phyloP scores from a whole-genome alignment of 441 rosid genomes.

The Populus hybrid region DNA sequence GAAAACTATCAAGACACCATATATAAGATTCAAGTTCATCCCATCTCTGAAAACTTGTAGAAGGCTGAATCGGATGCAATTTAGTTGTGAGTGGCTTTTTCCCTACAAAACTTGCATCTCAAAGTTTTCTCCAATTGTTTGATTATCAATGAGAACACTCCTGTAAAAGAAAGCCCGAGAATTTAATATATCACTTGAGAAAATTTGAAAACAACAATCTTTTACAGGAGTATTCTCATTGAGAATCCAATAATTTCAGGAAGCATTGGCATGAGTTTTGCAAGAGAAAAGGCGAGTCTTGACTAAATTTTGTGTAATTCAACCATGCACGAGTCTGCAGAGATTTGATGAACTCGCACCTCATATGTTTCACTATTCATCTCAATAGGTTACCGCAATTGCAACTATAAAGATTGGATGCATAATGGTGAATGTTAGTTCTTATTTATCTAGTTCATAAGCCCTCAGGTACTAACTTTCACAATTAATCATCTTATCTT shows the following conservation, averaged over 20 bases:
- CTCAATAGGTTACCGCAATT: neutral
- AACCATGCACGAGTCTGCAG: too few species aligned
- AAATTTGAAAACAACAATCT: too few species aligned
- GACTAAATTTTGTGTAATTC: too few species aligned
- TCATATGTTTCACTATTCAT: too few species aligned
- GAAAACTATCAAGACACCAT: neutral
- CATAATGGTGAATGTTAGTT: too few species aligned
- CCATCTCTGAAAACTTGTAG: neutral
- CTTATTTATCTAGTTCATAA: too few species aligned
- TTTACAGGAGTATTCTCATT: too few species aligned
- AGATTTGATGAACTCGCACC: too few species aligned
- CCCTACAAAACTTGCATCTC: slow-evolving; percentile 24
- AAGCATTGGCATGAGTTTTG: too few species aligned
- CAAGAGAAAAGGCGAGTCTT: neutral
- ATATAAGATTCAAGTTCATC: neutral
- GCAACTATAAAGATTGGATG: neutral
- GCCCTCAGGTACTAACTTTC: neutral
- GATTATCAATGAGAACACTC: slow-evolving; percentile 38
- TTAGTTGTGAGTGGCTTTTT: slow-evolving; percentile 16
- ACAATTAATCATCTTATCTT: neutral
- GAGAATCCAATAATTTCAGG: too few species aligned
- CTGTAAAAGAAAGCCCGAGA: slow-evolving; percentile 36
- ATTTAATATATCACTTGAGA: neutral
- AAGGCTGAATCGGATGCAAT: neutral
- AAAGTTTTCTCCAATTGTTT: slow-evolving; percentile 36